Percentiles rank a stretch among this genome's conserved stretches.
These are phyloP conservation scores for Xylaria curta DNA, from an alignment of 495 filamentous ascomycete species.

Conservation along the genomic window DNA sequence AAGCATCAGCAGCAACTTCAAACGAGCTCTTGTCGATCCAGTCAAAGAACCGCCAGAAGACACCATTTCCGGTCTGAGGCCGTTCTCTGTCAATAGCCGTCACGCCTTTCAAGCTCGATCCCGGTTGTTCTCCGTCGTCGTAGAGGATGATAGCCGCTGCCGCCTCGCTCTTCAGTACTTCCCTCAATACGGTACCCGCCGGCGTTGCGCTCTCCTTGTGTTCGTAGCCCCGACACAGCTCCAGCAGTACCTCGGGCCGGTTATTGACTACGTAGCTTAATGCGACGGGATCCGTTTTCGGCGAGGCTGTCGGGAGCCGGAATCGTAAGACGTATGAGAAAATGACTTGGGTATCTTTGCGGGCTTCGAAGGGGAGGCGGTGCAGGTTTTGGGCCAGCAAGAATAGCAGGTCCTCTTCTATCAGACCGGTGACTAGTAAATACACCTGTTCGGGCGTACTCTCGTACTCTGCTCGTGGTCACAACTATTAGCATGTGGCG, in stretches of 20 bases:
- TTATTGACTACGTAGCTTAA: conserved; percentile 84
- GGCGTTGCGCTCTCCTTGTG: conserved; percentile 90
- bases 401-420: conserved; percentile 87
- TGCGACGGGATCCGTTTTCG: conserved; percentile 74
- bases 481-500: conserved; percentile 9
- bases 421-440: conserved; percentile 76
- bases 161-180: conserved; percentile 89
- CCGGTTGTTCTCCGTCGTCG: conserved; percentile 74
- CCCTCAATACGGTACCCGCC: conserved; percentile 87
- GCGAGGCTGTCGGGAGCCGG: conserved; percentile 63
- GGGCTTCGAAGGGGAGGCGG: conserved; percentile 89
- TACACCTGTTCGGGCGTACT: conserved; percentile 85
- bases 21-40: conserved; percentile 96
- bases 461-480: conserved; percentile 70
- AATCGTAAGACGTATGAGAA: conserved; percentile 89
- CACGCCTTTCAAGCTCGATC: conserved; percentile 60
- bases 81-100: conserved; percentile 70
- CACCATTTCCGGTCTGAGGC: conserved; percentile 73
- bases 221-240: conserved; percentile 88
- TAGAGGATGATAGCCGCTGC: conserved; percentile 90
- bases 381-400: conserved; percentile 79
- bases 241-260: conserved; percentile 84
- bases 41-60: conserved; percentile 98
- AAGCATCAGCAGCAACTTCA: conserved; percentile 96
- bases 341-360: conserved; percentile 88